Evolutionary conservation across 1,139 yeast species (phyloP), one percentile per base, ranked within the genome.

Genomic region (Candida neerlandica): DNA sequence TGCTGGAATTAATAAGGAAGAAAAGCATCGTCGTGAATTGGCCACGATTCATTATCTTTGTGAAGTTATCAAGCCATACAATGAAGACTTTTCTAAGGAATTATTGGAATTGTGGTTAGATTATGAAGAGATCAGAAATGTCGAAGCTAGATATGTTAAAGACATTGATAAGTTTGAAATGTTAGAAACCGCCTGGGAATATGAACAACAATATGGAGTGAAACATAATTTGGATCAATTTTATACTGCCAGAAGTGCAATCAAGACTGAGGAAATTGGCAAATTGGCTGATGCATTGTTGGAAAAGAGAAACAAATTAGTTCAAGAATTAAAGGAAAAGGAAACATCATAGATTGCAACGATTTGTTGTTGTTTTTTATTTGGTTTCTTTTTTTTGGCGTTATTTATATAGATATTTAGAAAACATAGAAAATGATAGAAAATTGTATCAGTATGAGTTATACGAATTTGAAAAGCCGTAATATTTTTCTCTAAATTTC

Each of bases 101-200:
- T 77, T 94, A 51, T 68, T 79, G 57, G 86, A 83, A 42, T 78
- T 86, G 55, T 94, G 98, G 97, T 73, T 85, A 52, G 97, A 92
- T 67, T 94, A 94, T 67, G 99, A 94, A 69, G 85, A 87, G 60
- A 85, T 89, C 57, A 76, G 92, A 57, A 80, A 86, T 44, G 68
- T 82, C 21, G 99, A 94, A 66, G 97, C 98, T 5, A 78, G 86
- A 50, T 89, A 89, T 60, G 96, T 91, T 51, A 94, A 94, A 68
- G 98, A 94, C 66, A 84, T 94, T 51, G 99, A 94, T 68, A 94
- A 94, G 77, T 89, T 84, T 62, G 99, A 94, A 70, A 84, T 94
- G 83, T 75, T 92, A 57, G 81, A 89, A 56, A 97, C 94, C 68
- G 88, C 96, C 19, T 85, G 88, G 73, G 98, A 92, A 66, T 94